These are phyloP conservation scores for Haematococcus lacustris DNA, from an alignment of 139 green algal genomes.

Conservation along the genomic window DNA sequence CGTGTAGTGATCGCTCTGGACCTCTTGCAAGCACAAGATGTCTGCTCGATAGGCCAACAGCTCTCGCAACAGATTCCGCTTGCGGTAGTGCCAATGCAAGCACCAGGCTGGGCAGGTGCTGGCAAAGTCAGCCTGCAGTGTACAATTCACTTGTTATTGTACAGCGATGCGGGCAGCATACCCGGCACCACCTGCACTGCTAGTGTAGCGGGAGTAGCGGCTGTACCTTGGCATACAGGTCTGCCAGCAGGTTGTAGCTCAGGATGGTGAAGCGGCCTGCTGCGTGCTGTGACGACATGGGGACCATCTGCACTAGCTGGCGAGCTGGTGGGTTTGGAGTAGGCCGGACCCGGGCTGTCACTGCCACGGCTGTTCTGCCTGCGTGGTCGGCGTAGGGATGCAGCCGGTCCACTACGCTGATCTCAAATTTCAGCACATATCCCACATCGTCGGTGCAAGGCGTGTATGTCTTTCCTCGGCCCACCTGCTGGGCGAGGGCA, in stretches of 20 bases:
- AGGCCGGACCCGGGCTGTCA: conserved; percentile 71
- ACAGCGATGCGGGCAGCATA: too few relatives aligned
- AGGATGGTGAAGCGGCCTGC: conserved; percentile 81
- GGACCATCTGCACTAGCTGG: conserved; percentile 62
- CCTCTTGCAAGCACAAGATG: conserved; percentile 95
- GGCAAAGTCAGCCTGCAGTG: conserved; percentile 79
- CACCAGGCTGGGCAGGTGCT: conserved; percentile 81
- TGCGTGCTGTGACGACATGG: conserved; percentile 1
- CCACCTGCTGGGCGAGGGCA: conserved; percentile 43
- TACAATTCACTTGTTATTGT: too few relatives aligned
- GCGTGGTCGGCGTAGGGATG: conserved; percentile 7
- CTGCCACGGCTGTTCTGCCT: conserved; percentile 1
- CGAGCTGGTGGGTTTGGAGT: conserved; percentile 62
- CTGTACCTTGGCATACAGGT: conserved; percentile 89
- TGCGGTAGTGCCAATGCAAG: conserved; percentile 88
- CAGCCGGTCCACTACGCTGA: conserved; percentile 31
- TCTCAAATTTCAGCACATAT: conserved; percentile 83
- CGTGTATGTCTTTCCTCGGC: conserved; percentile 60
- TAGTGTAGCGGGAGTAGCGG: neutral
- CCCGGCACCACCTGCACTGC: too few relatives aligned
- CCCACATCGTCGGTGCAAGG: conserved; percentile 81
- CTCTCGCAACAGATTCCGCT: conserved; percentile 89
- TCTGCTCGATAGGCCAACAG: conserved; percentile 82
- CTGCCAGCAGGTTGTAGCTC: conserved; percentile 95
- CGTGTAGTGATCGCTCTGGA: conserved; percentile 87